Evolutionary conservation across 495 filamentous ascomycete species (phyloP).

Genomic region (Filosporella fistucella): DNA sequence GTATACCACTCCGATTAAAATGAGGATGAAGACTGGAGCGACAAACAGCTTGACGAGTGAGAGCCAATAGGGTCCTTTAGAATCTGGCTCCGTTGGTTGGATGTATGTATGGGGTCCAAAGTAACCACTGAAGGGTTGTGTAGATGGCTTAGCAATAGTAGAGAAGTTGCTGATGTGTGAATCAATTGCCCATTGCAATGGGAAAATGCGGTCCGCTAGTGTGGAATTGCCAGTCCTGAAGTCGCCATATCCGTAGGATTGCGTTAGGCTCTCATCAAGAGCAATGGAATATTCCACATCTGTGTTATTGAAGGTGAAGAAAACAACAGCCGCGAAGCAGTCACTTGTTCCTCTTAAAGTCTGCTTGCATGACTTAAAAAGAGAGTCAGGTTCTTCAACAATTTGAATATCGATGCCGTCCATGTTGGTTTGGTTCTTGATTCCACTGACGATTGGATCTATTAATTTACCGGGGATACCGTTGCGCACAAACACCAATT

Average conservation of each 20-base stretch:
- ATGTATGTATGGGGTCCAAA: too few species aligned
- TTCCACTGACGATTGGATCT: conserved; percentile 13
- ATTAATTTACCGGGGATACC: conserved; percentile 9
- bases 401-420: neutral
- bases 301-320: conserved; percentile 15
- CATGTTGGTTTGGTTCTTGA: conserved; percentile 6
- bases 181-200: conserved; percentile 16
- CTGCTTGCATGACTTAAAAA: conserved; percentile 18
- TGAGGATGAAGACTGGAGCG: conserved; percentile 16
- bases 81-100: neutral
- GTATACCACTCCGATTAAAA: conserved; percentile 21
- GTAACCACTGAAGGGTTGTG: conserved; percentile 12
- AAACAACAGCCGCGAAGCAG: conserved; percentile 20
- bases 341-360: conserved; percentile 10
- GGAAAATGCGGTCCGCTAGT: conserved; percentile 3
- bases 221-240: conserved; percentile 6
- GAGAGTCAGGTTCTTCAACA: conserved; percentile 10
- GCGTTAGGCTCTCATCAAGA: conserved; percentile 4
- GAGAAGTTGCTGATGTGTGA: conserved; percentile 15
- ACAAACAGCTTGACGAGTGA: conserved; percentile 11
- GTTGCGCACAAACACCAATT: conserved; percentile 20
- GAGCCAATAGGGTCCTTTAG: conserved; percentile 10
- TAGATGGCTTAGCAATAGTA: conserved; percentile 7
- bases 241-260: neutral
- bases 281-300: conserved; percentile 18